Evolutionary conservation across 2,329 filamentous ascomycete genomes (phyloP), one percentile per base, ranked within the genome.

Genomic region (Trichophyton equinum): DNA sequence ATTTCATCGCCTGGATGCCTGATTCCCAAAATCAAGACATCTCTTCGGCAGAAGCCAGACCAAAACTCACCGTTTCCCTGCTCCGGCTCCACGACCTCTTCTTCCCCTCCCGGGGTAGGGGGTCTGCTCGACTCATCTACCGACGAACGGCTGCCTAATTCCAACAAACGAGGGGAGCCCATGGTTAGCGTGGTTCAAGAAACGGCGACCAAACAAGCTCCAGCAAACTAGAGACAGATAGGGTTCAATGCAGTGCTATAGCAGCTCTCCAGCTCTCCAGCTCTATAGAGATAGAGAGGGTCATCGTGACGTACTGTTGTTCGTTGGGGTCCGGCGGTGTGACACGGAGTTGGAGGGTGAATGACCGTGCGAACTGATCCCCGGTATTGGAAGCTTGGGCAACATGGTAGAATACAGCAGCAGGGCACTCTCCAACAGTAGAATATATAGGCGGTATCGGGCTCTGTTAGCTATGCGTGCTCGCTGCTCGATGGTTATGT

Each of bases 81-180:
- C 60, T 96, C 91, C 63, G 89, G 83, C 76, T 95, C 91, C 69
- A 96, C 86, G 61, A 84, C 86, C 70, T 90, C 91, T 69, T 95
- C 89, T 66, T 90, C 86, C 63, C 78, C 76, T 62, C 74, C 74
- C 9, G 76, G 78, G 25, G 67, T 64, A 22, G 70, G 68, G 58
- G 65, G 60, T 44, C 70, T 70, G 61, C 67, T 69, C 30, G 70
- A 65, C 25, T 85, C 84, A 61, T 88, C 84, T 65, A 74, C 74
- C 3, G 85, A 86, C 53, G 82, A 82, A 65, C 76, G 74, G 68
- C 72, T 75, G 68, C 78, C 78, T 80, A 67, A 62, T 59, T 61
- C 53, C 63, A 64, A 27, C 11, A 15, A 33, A 42, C 7, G 51
- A 36, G 51, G 27, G 20, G 51, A 42, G 13, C 22, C 55, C 55